phyloP scores from a whole-genome alignment of 2,329 filamentous ascomycete species.

The Talaromyces sp. region DNA sequence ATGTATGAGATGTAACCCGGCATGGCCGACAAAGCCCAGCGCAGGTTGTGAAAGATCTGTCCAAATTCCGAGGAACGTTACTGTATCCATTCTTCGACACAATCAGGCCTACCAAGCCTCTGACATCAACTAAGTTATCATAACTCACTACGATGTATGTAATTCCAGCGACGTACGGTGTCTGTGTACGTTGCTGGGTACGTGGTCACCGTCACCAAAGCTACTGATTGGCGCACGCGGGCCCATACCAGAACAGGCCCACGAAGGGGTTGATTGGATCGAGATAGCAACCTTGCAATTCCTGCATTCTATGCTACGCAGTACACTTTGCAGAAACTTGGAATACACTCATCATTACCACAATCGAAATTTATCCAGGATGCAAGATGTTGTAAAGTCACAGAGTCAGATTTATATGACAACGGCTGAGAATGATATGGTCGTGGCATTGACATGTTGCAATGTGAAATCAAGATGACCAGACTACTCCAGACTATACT shows the following conservation, averaged over 20 bases:
- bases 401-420: not conserved
- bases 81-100: not conserved
- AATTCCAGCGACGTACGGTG: not conserved
- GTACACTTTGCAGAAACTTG: not conserved
- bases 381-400: no score
- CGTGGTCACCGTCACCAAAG: not conserved
- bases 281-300: not conserved
- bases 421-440: not conserved
- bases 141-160: not conserved
- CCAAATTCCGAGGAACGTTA: not conserved
- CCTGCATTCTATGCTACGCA: not conserved
- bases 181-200: not conserved
- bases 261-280: not conserved
- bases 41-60: not conserved
- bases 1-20: not conserved
- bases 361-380: not conserved
- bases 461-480: not conserved
- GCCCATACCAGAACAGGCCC: not conserved
- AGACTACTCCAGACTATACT: not conserved
- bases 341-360: not conserved
- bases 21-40: not conserved
- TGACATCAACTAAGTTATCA: not conserved
- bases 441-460: not conserved
- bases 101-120: not conserved
- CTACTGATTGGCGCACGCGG: not conserved